Evolutionary conservation across 2,329 filamentous ascomycete species (phyloP).

Genomic region (Nemania abortiva): DNA sequence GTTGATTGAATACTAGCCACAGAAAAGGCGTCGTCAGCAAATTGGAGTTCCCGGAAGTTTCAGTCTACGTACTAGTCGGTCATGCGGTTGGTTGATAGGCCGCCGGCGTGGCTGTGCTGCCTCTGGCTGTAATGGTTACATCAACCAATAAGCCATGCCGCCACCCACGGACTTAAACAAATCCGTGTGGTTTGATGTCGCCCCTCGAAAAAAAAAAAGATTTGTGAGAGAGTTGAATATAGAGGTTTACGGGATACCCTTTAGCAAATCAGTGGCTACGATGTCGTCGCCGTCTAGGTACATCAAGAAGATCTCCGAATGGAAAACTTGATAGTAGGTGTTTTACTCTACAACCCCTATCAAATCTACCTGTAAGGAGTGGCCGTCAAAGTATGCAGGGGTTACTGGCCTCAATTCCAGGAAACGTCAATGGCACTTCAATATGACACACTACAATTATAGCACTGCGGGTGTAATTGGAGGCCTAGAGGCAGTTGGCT

Average conservation of each 20-base stretch:
- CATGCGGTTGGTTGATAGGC: not conserved
- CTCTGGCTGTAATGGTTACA: conserved; percentile 13
- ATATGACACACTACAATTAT: conserved; percentile 3
- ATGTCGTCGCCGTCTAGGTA: not conserved
- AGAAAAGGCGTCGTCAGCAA: not conserved
- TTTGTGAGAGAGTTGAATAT: conserved; percentile 16
- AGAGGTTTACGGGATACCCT: not conserved
- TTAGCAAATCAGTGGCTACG: conserved; percentile 2
- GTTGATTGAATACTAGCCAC: not conserved
- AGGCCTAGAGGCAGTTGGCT: not conserved
- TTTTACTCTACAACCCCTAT: not conserved
- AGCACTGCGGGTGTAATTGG: not conserved
- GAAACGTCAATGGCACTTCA: not conserved
- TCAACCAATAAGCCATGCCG: conserved; percentile 16
- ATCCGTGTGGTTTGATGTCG: not conserved
- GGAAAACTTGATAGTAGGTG: not conserved
- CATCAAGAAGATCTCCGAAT: conserved; percentile 7
- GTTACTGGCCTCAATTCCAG: not conserved
- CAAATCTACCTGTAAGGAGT: not conserved
- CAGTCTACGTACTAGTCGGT: not conserved
- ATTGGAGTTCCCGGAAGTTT: conserved; percentile 13
- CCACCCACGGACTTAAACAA: not conserved
- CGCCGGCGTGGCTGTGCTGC: conserved; percentile 26
- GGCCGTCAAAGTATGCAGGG: conserved; percentile 14
- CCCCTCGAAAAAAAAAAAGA: conserved; percentile 2